A percentile compares a stretch with the other conserved stretches of the same genome.
Evolutionary conservation across 768 basidiomycete genomes (phyloP).

Genomic region (Kwoniella sp.): DNA sequence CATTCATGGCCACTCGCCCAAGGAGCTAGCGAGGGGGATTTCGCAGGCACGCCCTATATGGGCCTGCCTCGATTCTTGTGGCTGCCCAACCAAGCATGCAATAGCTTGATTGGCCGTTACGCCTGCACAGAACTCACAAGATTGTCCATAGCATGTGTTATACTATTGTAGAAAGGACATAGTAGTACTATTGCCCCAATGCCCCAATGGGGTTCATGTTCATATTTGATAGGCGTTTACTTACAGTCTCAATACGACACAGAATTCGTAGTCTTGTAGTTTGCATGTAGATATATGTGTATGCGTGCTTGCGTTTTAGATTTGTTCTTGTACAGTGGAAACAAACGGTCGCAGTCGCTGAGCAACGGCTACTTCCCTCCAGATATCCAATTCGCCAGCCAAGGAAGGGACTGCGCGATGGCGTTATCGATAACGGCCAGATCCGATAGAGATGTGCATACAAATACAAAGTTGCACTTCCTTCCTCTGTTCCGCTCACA

Average conservation of each 20-base stretch:
- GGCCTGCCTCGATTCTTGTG: neutral
- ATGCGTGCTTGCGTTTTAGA: neutral
- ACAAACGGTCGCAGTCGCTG: neutral
- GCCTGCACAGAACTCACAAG: no score
- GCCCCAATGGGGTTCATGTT: neutral
- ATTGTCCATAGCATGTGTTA: neutral
- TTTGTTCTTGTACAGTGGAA: no score
- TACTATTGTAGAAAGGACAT: neutral
- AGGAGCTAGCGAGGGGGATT: no score
- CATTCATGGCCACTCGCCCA: no score
- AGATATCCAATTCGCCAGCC: no score
- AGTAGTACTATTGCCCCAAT: neutral
- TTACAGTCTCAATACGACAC: neutral
- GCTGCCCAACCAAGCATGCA: no score
- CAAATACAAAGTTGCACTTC: no score
- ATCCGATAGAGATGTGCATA: slow-evolving; percentile 5
- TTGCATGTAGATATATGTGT: slow-evolving; percentile 5
- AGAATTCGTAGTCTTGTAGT: neutral
- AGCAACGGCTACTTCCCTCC: no score
- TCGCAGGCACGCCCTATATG: neutral
- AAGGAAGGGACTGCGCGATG: no score
- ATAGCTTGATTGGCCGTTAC: no score
- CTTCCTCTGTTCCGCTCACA: no score
- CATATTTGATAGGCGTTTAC: neutral
- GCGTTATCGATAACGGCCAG: slow-evolving; percentile 26